Percentiles rank a stretch among this genome's conserved stretches.
phyloP scores from a whole-genome alignment of 1,284 basidiomycete species.

The Ganoderma leucocontextum region DNA sequence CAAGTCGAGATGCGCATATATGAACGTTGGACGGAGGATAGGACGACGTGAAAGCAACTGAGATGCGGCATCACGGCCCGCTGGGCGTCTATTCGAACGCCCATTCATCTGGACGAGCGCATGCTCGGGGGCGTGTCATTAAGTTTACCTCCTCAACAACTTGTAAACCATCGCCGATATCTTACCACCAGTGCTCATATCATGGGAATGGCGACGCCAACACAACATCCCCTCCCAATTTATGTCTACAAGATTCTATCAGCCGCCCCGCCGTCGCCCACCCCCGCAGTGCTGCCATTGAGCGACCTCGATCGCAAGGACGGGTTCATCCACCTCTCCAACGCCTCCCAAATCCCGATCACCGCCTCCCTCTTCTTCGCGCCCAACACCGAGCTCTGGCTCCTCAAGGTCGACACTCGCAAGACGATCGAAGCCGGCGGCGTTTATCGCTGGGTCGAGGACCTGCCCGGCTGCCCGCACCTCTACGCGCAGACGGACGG shows the following conservation, averaged over 20 bases:
- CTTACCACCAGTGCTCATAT: neutral
- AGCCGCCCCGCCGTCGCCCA: constrained; percentile 45
- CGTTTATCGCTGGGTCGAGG: constrained; percentile 46
- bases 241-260: constrained; percentile 64
- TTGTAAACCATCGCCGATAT: neutral
- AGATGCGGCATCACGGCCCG: no score
- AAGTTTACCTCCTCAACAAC: neutral
- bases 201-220: neutral
- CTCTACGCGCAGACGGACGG: constrained; percentile 46
- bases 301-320: constrained; percentile 50
- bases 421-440: constrained; percentile 53
- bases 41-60: no score
- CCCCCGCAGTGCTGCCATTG: constrained; percentile 45
- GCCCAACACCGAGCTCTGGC: constrained; percentile 48
- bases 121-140: no score
- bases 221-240: constrained; percentile 40
- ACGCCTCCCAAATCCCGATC: constrained; percentile 59
- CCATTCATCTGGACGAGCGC: no score
- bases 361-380: constrained; percentile 65
- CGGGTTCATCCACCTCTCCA: constrained; percentile 72
- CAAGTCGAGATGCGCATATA: neutral
- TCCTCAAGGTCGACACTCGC: constrained; percentile 54
- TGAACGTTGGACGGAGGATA: neutral
- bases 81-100: no score
- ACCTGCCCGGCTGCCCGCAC: constrained; percentile 51